phyloP scores from a whole-genome alignment of 352 stramenopile species.

The Peronospora farinosa region DNA sequence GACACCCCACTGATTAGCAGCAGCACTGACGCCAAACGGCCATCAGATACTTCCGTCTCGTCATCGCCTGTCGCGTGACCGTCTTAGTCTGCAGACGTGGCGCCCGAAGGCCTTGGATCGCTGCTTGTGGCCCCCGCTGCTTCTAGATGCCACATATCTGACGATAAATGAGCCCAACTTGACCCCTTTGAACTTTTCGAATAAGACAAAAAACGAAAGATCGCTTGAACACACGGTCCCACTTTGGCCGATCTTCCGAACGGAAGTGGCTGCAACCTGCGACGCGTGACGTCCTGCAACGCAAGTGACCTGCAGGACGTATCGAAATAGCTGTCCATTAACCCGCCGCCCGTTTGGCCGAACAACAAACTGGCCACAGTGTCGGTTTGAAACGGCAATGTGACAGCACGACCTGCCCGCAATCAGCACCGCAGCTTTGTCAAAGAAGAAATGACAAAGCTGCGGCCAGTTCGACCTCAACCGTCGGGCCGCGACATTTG shows the following conservation, averaged over 20 bases:
- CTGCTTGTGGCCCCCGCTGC: conserved; percentile 6
- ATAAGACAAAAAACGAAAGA: conserved; percentile 21
- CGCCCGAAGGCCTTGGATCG: conserved; percentile 1
- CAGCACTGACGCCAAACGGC: conserved; percentile 20
- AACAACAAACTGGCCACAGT: background rate
- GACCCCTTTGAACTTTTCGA: conserved; percentile 31
- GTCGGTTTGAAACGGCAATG: background rate
- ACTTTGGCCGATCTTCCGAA: conserved; percentile 10
- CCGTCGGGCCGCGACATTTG: background rate
- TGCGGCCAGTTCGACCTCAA: background rate
- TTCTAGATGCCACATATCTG: conserved; percentile 11
- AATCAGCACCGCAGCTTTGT: background rate
- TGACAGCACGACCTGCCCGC: background rate
- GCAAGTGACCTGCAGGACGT: conserved; percentile 3
- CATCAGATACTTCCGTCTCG: conserved; percentile 16
- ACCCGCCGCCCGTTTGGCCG: background rate
- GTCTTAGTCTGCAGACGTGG: conserved; percentile 30
- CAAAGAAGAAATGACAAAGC: background rate
- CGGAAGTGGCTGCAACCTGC: conserved; percentile 5
- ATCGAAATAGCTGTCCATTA: background rate
- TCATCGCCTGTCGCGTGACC: conserved; percentile 27
- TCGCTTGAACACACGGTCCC: conserved; percentile 10
- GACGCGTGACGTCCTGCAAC: background rate
- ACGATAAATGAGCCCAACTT: conserved; percentile 27
- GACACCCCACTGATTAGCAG: conserved; percentile 16